Evolutionary conservation across 1,284 basidiomycete genomes (phyloP), one percentile per base, ranked within the genome.

Genomic region (Puccinia polysora): DNA sequence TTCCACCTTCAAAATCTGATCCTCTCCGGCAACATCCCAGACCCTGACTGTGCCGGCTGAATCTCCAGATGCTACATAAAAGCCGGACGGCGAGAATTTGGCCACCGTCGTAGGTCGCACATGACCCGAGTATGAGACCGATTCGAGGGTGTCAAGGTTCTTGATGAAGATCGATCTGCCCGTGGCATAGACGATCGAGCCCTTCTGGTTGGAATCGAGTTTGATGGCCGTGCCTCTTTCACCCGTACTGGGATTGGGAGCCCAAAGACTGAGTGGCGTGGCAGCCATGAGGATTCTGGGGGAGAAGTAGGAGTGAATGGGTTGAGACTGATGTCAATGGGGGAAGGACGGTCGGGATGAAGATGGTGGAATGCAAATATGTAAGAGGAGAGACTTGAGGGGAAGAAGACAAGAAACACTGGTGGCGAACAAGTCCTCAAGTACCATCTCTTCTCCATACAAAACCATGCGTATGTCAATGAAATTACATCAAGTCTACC

Each of bases 31-130:
- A 0, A 88, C 87, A 81, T 98, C 96, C 95, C 95, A 98, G 25
- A 97, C 84, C 70, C 89, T 86, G 60, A 97, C 90, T 89, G 69
- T 36, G 38, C 92, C 92, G 28, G 83, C 82, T 0, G 83, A 81
- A 79, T 96, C 93, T 28, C 86, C 93, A 12, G 91, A 95, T 2
- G 96, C 95, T 77, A 89, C 91, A 81, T 97, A 97, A 82, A 88
- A 97, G 20, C 94, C 95, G 0, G 91, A 90, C 0, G 94, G 94
- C 0, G 92, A 93, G 79, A 97, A 87, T 43, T 90, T 86, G 5
- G 93, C 94, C 14, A 95, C 91, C 0, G 90, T 94, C 4, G 90
- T 85, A 59, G 88, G 88, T 75, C 92, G 88, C 1, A 88, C 84
- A 81, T 97, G 94, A 58, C 90, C 89, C 70, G 86, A 83, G 78